A percentile compares a stretch with the other conserved stretches of the same genome.
phyloP scores from a whole-genome alignment of 352 stramenopile species.

The Phytophthora syringae region DNA sequence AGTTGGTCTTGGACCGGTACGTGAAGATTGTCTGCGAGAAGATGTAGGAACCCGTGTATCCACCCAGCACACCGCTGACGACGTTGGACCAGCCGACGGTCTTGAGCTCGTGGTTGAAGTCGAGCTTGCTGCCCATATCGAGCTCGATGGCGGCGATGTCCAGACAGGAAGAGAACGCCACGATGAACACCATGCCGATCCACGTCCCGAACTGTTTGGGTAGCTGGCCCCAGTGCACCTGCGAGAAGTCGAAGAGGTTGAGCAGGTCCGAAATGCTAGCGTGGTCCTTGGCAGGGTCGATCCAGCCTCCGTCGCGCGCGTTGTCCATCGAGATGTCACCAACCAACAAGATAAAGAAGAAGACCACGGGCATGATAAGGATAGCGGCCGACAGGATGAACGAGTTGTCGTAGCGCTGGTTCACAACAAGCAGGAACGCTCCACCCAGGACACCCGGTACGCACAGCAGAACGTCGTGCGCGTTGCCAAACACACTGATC shows the following conservation, averaged over 20 bases:
- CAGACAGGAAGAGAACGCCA: slow-evolving; percentile 96
- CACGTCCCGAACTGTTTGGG: slow-evolving; percentile 91
- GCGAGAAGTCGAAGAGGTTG: slow-evolving; percentile 90
- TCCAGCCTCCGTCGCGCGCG: slow-evolving; percentile 92
- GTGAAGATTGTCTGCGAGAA: slow-evolving; percentile 99
- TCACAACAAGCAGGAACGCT: slow-evolving; percentile 81
- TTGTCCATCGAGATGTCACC: slow-evolving; percentile 87
- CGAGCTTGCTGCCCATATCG: slow-evolving; percentile 92
- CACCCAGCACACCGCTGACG: slow-evolving; percentile 92
- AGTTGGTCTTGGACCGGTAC: slow-evolving; percentile 89
- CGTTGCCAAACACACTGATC: slow-evolving; percentile 54
- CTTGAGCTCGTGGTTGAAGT: slow-evolving; percentile 94
- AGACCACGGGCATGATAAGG: slow-evolving; percentile 88
- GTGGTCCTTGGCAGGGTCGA: slow-evolving; percentile 71
- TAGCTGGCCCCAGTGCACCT: slow-evolving; percentile 90
- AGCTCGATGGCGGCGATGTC: slow-evolving; percentile 98
- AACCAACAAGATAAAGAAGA: slow-evolving; percentile 90
- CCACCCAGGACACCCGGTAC: slow-evolving; percentile 86
- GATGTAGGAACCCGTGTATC: slow-evolving; percentile 98
- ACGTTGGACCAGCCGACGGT: slow-evolving; percentile 96
- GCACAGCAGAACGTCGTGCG: slow-evolving; percentile 79
- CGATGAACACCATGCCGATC: slow-evolving; percentile 97
- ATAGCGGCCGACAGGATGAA: slow-evolving; percentile 81
- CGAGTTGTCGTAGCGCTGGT: slow-evolving; percentile 74
- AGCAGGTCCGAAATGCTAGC: slow-evolving; percentile 71